Conservation (phyloP, 768 basidiomycete genomes). For the Butyriboletus loyo region DNA sequence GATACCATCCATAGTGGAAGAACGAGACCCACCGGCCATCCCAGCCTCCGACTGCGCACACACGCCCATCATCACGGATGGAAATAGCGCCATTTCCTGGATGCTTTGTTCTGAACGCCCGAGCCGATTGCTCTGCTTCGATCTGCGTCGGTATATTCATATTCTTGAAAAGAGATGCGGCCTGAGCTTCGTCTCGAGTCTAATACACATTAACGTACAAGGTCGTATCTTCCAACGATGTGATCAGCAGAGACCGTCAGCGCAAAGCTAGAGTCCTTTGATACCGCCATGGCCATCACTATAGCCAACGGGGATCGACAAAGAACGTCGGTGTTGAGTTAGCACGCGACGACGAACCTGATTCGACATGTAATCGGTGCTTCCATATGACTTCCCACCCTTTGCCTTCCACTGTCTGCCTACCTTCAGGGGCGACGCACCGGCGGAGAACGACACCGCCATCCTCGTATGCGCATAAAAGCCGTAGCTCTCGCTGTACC, state of each 20-base stretch:
- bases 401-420: constrained; percentile 55
- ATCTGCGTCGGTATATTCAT: constrained; percentile 6
- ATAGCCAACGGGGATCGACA: neutral
- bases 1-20: neutral
- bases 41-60: constrained; percentile 92
- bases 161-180: neutral
- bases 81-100: constrained; percentile 79
- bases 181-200: neutral
- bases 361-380: constrained; percentile 64
- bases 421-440: constrained; percentile 38
- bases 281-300: constrained; percentile 89
- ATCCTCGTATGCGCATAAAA: constrained; percentile 82
- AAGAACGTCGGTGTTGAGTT: neutral
- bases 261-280: constrained; percentile 54
- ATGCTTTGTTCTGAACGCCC: constrained; percentile 59
- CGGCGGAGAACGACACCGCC: constrained; percentile 75
- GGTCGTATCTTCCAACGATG: constrained; percentile 61
- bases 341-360: constrained; percentile 44
- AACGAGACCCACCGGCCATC: constrained; percentile 74
- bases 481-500: constrained; percentile 43
- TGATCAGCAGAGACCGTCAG: constrained; percentile 87
- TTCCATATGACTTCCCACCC: constrained; percentile 77
- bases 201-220: constrained; percentile 34
- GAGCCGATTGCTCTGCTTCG: constrained; percentile 26
- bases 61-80: constrained; percentile 68